phyloP scores from a whole-genome alignment of 2,329 filamentous ascomycete genomes.

The Fusarium anguioides region DNA sequence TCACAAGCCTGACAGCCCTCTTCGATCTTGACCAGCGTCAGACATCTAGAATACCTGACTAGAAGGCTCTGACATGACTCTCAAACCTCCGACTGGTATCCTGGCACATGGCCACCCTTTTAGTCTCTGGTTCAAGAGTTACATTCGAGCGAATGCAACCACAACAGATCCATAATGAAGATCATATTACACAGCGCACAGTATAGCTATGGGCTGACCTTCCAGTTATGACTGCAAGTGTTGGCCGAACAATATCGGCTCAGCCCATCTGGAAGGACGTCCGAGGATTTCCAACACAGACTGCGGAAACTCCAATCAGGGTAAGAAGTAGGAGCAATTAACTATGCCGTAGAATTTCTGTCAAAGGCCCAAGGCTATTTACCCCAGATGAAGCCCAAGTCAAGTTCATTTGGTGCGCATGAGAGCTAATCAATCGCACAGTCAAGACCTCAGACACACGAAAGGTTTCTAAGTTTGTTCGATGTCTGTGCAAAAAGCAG shows the following conservation, averaged over 20 bases:
- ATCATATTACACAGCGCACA: conserved; percentile 12
- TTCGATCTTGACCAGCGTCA: neutral
- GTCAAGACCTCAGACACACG: neutral
- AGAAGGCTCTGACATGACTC: conserved; percentile 4
- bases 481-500: conserved; percentile 6
- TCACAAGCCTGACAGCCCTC: neutral
- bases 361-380: neutral
- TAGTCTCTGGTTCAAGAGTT: neutral
- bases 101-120: neutral
- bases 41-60: neutral
- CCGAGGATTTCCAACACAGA: conserved; percentile 8
- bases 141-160: conserved; percentile 14
- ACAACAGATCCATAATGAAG: conserved; percentile 23
- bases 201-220: neutral
- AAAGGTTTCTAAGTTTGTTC: conserved; percentile 4
- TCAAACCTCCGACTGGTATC: neutral
- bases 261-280: neutral
- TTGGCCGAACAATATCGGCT: conserved; percentile 13
- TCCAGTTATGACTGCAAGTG: conserved; percentile 1
- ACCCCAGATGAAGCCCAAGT: neutral
- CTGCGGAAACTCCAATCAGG: neutral
- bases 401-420: neutral
- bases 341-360: neutral
- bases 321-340: neutral
- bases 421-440: neutral